A percentile compares a stretch with the other conserved stretches of the same genome.
Evolutionary conservation across 139 green algal genomes (phyloP).

Genomic region (Closterium sp.): DNA sequence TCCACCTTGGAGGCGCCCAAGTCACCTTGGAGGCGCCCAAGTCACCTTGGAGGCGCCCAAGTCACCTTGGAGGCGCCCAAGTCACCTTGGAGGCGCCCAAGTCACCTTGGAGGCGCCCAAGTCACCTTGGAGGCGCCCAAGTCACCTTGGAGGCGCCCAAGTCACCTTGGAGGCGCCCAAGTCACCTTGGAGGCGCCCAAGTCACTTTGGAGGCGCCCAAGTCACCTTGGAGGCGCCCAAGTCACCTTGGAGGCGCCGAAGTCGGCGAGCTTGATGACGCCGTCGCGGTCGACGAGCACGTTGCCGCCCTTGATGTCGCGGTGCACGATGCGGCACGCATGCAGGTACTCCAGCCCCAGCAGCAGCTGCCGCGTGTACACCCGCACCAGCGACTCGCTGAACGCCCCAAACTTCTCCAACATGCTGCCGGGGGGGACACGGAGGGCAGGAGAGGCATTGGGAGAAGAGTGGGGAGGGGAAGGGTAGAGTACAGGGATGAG

Average conservation of each 20-base stretch:
- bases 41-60: constrained; percentile 62
- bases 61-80: constrained; percentile 62
- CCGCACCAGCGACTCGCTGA: constrained; percentile 49
- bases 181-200: constrained; percentile 62
- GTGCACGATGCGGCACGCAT: constrained; percentile 53
- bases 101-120: constrained; percentile 62
- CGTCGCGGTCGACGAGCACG: constrained; percentile 56
- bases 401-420: constrained; percentile 55
- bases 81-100: constrained; percentile 62
- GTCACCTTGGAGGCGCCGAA: constrained; percentile 62
- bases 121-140: constrained; percentile 62
- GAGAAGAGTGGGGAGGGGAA: no score
- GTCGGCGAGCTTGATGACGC: constrained; percentile 61
- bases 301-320: constrained; percentile 63
- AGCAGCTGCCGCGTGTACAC: constrained; percentile 58
- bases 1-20: constrained; percentile 56
- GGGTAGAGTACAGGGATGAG: no score
- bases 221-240: constrained; percentile 62
- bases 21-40: constrained; percentile 62
- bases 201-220: constrained; percentile 61
- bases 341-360: constrained; percentile 57
- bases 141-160: constrained; percentile 62
- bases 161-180: constrained; percentile 62
- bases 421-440: neutral
- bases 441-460: no score